phyloP scores from a whole-genome alignment of 2,329 filamentous ascomycete species.

The Alternaria consortialis region DNA sequence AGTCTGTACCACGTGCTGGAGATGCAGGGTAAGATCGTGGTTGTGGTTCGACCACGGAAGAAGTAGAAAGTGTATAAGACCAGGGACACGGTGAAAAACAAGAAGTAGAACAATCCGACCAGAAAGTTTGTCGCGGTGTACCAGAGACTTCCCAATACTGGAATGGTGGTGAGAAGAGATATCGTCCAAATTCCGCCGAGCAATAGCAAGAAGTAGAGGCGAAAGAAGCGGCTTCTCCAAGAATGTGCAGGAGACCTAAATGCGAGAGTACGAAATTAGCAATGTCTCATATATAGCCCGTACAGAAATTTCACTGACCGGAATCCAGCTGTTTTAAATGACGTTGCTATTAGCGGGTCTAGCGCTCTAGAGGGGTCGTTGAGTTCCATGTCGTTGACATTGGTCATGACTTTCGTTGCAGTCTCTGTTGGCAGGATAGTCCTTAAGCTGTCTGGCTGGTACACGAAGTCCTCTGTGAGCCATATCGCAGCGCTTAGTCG shows the following conservation, averaged over 20 bases:
- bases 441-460: background rate
- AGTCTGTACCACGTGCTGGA: slow-evolving; percentile 23
- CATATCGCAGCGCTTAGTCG: slow-evolving; percentile 23
- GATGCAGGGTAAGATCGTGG: slow-evolving; percentile 21
- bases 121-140: background rate
- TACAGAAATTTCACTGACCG: background rate
- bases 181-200: background rate
- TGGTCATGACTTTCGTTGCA: too few relatives aligned
- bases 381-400: background rate
- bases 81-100: background rate
- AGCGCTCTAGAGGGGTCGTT: background rate
- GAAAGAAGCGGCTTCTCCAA: background rate
- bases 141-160: too few relatives aligned
- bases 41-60: slow-evolving; percentile 15
- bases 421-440: background rate
- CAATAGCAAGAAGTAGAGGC: background rate
- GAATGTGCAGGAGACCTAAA: background rate
- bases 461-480: slow-evolving; percentile 26
- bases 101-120: background rate
- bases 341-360: background rate
- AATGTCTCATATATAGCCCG: too few relatives aligned
- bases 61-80: slow-evolving; percentile 12
- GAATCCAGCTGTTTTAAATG: background rate
- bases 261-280: too few relatives aligned
- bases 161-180: background rate